Evolutionary conservation across 352 stramenopile species (phyloP), one percentile per base, ranked within the genome.

Genomic region (Phytophthora aleatoria): DNA sequence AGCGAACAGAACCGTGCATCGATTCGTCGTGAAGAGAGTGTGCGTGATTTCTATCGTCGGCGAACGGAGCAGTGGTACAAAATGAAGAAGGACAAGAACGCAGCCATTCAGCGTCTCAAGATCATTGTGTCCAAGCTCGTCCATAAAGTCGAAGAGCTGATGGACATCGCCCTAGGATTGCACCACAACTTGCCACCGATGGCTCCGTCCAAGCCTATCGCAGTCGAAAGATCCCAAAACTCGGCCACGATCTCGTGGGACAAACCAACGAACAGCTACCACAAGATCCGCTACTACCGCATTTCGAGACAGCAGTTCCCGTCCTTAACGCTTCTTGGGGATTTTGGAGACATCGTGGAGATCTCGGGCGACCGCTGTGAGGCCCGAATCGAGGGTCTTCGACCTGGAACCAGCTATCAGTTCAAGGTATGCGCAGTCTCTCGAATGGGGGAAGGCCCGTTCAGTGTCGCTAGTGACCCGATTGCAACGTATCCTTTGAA

Each of bases 41-140:
- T 90, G 7, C 76, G 81, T 0, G 72, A 76, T 13, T 91, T 88
- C 42, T 92, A 89, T 67, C 77, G 77, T 12, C 62, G 72, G 13
- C 84, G 86, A 39, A 93, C 85, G 5, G 78, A 77, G 15, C 79
- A 85, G 55, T 96, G 87, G 86, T 86, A 89, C 55, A 57, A 62
- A 3, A 73, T 96, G 41, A 96, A 96, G 62, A 89, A 88, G 41
- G 85, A 94, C 33, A 96, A 96, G 57, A 90, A 85, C 50, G 76
- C 83, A 10, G 87, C 83, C 0, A 84, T 96, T 52, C 81, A 92
- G 57, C 82, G 87, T 1, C 77, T 96, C 10, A 95, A 94, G 50
- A 83, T 94, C 5, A 95, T 95, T 53, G 88, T 96, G 5, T 94
- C 85, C 0, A 95, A 94, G 59, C 72, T 95, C 1, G 88, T 96